Conservation (phyloP, 805 yeast species). For the Myxozyma udenii region DNA sequence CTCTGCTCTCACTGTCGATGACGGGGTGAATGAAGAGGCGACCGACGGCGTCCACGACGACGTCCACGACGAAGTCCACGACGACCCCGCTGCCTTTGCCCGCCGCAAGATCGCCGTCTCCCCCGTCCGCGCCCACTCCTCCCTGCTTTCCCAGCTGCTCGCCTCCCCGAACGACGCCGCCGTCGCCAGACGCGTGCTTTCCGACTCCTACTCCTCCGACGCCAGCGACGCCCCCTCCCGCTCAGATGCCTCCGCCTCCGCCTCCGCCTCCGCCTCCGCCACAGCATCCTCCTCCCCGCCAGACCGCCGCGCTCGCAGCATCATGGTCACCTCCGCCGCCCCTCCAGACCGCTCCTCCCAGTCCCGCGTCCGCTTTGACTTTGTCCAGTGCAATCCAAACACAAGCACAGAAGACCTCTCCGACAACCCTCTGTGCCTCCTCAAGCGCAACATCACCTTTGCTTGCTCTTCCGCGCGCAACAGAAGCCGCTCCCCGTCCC, state of each 20-base stretch:
- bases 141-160: slow-evolving; percentile 25
- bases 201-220: slow-evolving; percentile 11
- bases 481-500: too few species aligned
- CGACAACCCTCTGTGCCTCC: not conserved
- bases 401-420: not conserved
- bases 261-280: slow-evolving; percentile 2
- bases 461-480: slow-evolving; percentile 18
- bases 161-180: slow-evolving; percentile 23
- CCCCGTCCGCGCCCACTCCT: slow-evolving; percentile 21
- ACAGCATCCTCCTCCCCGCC: not conserved
- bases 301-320: slow-evolving; percentile 1
- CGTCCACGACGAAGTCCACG: not conserved
- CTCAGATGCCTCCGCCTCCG: slow-evolving; percentile 25
- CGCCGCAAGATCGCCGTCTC: slow-evolving; percentile 4
- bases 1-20: too few species aligned
- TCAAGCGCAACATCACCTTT: slow-evolving; percentile 18
- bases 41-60: too few species aligned
- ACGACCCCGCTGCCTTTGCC: not conserved
- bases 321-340: slow-evolving; percentile 5
- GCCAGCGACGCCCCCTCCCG: slow-evolving; percentile 19
- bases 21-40: too few species aligned
- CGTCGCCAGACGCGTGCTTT: slow-evolving; percentile 14
- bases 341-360: not conserved
- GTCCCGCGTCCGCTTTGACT: slow-evolving; percentile 1
- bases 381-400: too few species aligned